These are phyloP conservation scores for Rhizodiscina lignyota DNA, from an alignment of 495 filamentous ascomycete genomes.

Conservation along the genomic window DNA sequence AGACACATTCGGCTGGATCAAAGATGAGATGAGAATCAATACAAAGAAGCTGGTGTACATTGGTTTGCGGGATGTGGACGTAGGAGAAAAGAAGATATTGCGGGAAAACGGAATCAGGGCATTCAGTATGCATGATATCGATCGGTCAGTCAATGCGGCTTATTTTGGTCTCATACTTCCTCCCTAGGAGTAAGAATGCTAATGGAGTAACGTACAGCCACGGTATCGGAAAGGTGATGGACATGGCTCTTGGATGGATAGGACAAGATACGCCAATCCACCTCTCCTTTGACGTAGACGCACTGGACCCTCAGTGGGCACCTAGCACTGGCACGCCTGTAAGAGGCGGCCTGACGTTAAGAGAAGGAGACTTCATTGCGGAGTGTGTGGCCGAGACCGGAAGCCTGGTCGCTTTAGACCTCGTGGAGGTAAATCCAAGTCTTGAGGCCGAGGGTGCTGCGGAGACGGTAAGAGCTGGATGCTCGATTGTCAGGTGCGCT, in stretches of 20 bases:
- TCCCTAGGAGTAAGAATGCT: neutral
- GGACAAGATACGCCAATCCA: slow-evolving; percentile 90
- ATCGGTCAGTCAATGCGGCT: slow-evolving; percentile 37
- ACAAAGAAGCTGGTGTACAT: slow-evolving; percentile 92
- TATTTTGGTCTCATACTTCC: too few relatives aligned
- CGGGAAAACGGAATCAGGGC: slow-evolving; percentile 81
- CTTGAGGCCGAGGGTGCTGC: slow-evolving; percentile 59
- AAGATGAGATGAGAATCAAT: slow-evolving; percentile 45
- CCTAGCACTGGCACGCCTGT: slow-evolving; percentile 94
- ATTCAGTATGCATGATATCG: slow-evolving; percentile 97
- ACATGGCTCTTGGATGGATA: slow-evolving; percentile 91
- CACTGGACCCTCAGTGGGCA: slow-evolving; percentile 88
- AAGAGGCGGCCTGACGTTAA: slow-evolving; percentile 81
- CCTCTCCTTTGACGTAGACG: slow-evolving; percentile 93
- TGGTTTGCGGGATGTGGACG: slow-evolving; percentile 81
- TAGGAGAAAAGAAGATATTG: slow-evolving; percentile 76
- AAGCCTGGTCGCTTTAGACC: slow-evolving; percentile 75
- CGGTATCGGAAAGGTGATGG: slow-evolving; percentile 90
- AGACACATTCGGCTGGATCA: slow-evolving; percentile 78
- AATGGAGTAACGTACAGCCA: slow-evolving; percentile 29
- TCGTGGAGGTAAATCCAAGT: slow-evolving; percentile 92
- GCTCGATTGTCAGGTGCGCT: slow-evolving; percentile 79
- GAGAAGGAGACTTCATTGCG: slow-evolving; percentile 96
- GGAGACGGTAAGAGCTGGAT: slow-evolving; percentile 82
- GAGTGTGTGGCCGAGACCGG: slow-evolving; percentile 92